A percentile compares a stretch with the other conserved stretches of the same genome.
phyloP scores from a whole-genome alignment of 2,329 filamentous ascomycete genomes.

The Magnaporthiopsis incrustans region DNA sequence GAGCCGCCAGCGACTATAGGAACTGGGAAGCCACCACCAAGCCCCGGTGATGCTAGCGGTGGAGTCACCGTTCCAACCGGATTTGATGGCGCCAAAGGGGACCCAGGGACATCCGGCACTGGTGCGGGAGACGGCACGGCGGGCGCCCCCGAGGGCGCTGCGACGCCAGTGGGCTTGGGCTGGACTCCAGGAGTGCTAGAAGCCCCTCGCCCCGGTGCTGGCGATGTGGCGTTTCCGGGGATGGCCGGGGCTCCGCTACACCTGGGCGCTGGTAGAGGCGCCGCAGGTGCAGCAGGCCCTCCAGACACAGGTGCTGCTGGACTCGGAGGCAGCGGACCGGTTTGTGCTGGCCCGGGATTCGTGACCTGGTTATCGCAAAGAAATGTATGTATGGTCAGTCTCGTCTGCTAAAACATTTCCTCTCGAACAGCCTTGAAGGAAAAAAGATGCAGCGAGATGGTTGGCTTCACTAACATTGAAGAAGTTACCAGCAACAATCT shows the following conservation, averaged over 20 bases:
- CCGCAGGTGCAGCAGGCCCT: no score
- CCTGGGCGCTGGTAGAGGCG: no score
- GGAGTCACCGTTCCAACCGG: no score
- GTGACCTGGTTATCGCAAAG: constrained; percentile 12
- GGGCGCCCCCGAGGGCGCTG: no score
- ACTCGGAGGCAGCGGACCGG: not conserved
- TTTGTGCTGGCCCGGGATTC: constrained; percentile 23
- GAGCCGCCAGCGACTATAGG: not conserved
- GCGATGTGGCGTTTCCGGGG: not conserved
- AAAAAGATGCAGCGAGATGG: not conserved
- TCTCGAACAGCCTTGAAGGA: no score
- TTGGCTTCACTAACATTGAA: constrained; percentile 22
- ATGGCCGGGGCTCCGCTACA: not conserved
- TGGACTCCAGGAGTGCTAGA: not conserved
- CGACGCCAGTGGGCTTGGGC: not conserved
- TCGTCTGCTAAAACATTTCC: not conserved
- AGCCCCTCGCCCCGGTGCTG: no score
- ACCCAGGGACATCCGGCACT: not conserved
- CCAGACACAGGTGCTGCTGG: no score
- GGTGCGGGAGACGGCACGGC: not conserved
- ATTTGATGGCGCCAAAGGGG: no score
- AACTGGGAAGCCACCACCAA: not conserved
- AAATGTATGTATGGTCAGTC: not conserved
- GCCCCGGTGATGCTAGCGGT: no score
- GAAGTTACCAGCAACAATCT: constrained; percentile 28